Evolutionary conservation across 2,329 filamentous ascomycete genomes (phyloP), one percentile per base, ranked within the genome.

Genomic region (Beauveria australis): DNA sequence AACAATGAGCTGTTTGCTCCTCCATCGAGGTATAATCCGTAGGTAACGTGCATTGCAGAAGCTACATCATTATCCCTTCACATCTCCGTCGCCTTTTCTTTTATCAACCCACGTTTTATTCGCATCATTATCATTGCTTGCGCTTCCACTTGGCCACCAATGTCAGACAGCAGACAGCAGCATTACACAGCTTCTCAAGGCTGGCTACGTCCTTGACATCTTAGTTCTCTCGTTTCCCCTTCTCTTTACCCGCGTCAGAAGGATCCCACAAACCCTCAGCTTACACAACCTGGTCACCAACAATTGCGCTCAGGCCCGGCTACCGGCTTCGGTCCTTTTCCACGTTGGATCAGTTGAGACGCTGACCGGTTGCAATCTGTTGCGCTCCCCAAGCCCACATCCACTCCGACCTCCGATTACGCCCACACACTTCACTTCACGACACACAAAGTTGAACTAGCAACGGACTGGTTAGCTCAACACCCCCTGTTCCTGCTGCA

Each of bases 381-480:
- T 55, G 40, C 53, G 18, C 41, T 55, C 40, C 40, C 53, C 53
- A 26, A 44, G 53, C 43, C 53, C 43, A 56, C 41, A 22, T 37
- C 18, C 53, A 18, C 44, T 41, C 44, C 46, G 18, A 51, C 56
- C 12, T 16, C n/a, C 54, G 19, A 52, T 37, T 30, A 22, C 28
- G 24, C 41, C 33, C 37, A 24, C 40, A 46, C 37, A 26, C 22
- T 9, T 46, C 19, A 46, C 19, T 41, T 46, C 12, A 37, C 14
- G 26, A 56, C 53, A 47, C 52, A 43, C 52, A 22, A 44, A 44
- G 18, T 57, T 24, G 22, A 28, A 30, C 56, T 59, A 59, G 55
- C 55, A 59, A 41, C 12, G 26, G 16, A n/a, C 54, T 57, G 28
- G 44, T 26, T 51, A 51, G 47, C 40, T 59, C 37, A 48, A 30